Evolutionary conservation across 1,139 yeast species (phyloP).

Genomic region (Geotrichum cucujoidarum): DNA sequence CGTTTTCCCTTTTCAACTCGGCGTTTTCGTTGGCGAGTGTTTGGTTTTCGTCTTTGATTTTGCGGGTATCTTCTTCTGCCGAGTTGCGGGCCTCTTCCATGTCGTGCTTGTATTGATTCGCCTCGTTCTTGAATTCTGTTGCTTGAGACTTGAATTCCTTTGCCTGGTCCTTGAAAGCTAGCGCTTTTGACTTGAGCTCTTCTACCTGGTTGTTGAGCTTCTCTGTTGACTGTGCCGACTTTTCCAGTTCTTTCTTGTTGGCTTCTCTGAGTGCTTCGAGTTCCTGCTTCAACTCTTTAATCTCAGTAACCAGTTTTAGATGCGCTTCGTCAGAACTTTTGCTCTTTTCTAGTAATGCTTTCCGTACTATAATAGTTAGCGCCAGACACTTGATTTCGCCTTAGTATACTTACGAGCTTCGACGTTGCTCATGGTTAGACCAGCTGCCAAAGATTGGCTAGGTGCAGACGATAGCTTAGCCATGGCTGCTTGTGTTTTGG

Average conservation of each 20-base stretch:
- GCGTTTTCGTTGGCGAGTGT: neutral
- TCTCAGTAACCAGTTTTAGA: slow-evolving; percentile 26
- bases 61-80: neutral
- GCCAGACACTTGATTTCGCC: too few relatives aligned
- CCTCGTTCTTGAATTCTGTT: neutral
- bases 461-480: slow-evolving; percentile 14
- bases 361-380: slow-evolving; percentile 37
- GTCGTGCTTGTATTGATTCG: neutral
- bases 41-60: neutral
- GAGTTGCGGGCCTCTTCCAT: neutral
- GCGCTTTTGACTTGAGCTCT: neutral
- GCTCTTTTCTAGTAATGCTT: slow-evolving; percentile 37
- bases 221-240: neutral
- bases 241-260: neutral
- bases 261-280: neutral
- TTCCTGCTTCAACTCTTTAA: slow-evolving; percentile 6
- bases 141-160: neutral
- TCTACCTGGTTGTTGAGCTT: neutral
- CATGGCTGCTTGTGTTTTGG: neutral
- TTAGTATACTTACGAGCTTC: slow-evolving; percentile 2
- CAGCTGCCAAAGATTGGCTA: slow-evolving; percentile 6
- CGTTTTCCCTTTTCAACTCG: neutral
- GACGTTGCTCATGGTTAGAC: slow-evolving; percentile 2
- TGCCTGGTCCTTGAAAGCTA: neutral
- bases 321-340: slow-evolving; percentile 29